phyloP scores from a whole-genome alignment of 148 eudicot species.

The Beta vulgaris region DNA sequence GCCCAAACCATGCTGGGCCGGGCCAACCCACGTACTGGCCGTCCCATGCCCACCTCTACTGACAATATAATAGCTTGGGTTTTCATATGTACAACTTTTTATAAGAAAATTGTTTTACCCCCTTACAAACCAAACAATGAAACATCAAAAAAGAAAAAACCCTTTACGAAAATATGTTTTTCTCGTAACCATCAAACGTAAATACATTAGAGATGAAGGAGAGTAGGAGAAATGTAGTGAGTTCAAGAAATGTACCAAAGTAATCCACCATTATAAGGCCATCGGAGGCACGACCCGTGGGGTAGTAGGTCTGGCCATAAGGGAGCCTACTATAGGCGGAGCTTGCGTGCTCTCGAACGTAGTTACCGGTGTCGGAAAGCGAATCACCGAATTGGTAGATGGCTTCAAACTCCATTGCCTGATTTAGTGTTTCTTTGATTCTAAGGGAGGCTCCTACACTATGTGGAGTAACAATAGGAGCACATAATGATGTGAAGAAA shows the following conservation, averaged over 20 bases:
- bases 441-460: neutral
- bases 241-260: conserved; percentile 27
- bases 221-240: no score
- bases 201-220: no score
- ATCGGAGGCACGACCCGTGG: conserved; percentile 45
- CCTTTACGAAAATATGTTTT: no score
- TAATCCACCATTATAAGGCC: conserved; percentile 47
- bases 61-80: no score
- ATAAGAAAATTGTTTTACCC: no score
- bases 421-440: neutral
- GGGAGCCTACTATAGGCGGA: conserved; percentile 23
- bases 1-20: no score
- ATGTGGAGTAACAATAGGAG: neutral
- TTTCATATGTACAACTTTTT: no score
- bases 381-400: conserved; percentile 48
- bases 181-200: no score
- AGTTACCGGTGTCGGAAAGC: conserved; percentile 40
- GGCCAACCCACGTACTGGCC: no score
- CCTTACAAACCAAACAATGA: no score
- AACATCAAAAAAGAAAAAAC: no score
- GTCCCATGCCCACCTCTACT: no score
- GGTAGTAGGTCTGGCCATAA: conserved; percentile 30
- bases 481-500: neutral
- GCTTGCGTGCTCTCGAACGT: conserved; percentile 9
- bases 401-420: conserved; percentile 26